These are phyloP conservation scores for Nepenthes alata DNA, from an alignment of 179 eudicot genomes.

Conservation along the genomic window DNA sequence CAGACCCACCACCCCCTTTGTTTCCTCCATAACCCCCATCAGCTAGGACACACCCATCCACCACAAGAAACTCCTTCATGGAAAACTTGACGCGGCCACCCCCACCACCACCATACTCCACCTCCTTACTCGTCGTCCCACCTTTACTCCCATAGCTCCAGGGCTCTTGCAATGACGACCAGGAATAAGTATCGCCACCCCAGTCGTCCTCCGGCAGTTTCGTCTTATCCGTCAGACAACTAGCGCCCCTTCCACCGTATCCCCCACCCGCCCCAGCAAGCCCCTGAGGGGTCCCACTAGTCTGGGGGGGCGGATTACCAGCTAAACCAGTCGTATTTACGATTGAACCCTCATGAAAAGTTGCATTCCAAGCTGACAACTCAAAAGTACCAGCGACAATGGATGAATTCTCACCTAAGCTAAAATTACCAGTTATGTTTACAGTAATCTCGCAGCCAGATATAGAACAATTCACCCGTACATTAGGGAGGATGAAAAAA, in stretches of 20 bases:
- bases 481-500: slow-evolving; percentile 54
- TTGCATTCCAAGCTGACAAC: slow-evolving; percentile 38
- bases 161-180: slow-evolving; percentile 58
- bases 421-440: slow-evolving; percentile 54
- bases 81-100: slow-evolving; percentile 72
- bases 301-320: slow-evolving; percentile 62
- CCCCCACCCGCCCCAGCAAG: slow-evolving; percentile 81
- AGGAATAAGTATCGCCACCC: slow-evolving; percentile 90
- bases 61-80: slow-evolving; percentile 25
- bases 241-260: slow-evolving; percentile 93
- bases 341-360: slow-evolving; percentile 40
- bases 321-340: slow-evolving; percentile 64
- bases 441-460: slow-evolving; percentile 51
- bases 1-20: slow-evolving; percentile 97
- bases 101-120: slow-evolving; percentile 79
- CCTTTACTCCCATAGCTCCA: slow-evolving; percentile 87
- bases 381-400: slow-evolving; percentile 51
- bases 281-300: slow-evolving; percentile 61
- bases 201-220: slow-evolving; percentile 77
- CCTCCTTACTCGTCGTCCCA: slow-evolving; percentile 63
- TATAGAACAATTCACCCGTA: slow-evolving; percentile 33
- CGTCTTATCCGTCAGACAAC: slow-evolving; percentile 56
- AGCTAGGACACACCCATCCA: slow-evolving; percentile 50
- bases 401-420: slow-evolving; percentile 46
- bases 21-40: slow-evolving; percentile 86